phyloP scores from a whole-genome alignment of 2,329 filamentous ascomycete species.

The Tolypocladium endophyticum region DNA sequence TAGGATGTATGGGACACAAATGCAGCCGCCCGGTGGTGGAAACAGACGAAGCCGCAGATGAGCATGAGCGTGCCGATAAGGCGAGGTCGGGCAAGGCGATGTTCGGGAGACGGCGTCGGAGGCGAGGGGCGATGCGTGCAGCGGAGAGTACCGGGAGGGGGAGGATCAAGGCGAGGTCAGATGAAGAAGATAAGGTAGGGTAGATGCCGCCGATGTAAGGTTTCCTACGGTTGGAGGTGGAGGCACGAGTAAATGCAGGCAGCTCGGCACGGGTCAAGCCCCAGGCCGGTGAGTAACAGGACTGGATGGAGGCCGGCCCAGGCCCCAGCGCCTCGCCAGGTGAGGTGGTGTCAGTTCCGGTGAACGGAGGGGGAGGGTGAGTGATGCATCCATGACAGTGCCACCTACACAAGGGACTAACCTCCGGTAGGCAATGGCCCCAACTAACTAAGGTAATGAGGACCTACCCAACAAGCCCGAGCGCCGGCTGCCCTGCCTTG shows the following conservation, averaged over 20 bases:
- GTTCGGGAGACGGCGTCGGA: not conserved
- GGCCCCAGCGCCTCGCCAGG: not conserved
- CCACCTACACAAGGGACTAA: not conserved
- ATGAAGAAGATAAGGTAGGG: not conserved
- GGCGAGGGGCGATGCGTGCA: not conserved
- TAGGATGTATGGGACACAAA: not conserved
- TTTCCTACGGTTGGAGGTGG: not conserved
- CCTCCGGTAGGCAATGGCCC: too few relatives aligned
- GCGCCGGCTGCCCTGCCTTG: not conserved
- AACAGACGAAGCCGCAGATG: not conserved
- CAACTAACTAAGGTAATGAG: too few relatives aligned
- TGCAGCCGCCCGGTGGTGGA: not conserved
- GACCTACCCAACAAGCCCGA: not conserved
- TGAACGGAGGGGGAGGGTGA: not conserved
- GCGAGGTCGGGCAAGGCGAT: not conserved
- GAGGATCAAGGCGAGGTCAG: not conserved
- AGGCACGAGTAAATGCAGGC: not conserved
- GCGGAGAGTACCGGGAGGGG: not conserved
- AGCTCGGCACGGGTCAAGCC: not conserved
- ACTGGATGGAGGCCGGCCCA: not conserved
- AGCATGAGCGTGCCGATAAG: not conserved
- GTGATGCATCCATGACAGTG: not conserved
- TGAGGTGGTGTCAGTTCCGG: not conserved
- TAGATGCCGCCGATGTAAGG: conserved; percentile 1
- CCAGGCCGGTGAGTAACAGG: too few relatives aligned